Conservation (phyloP, 2,329 filamentous ascomycete species). For the Fusarium pseudocircinatum region DNA sequence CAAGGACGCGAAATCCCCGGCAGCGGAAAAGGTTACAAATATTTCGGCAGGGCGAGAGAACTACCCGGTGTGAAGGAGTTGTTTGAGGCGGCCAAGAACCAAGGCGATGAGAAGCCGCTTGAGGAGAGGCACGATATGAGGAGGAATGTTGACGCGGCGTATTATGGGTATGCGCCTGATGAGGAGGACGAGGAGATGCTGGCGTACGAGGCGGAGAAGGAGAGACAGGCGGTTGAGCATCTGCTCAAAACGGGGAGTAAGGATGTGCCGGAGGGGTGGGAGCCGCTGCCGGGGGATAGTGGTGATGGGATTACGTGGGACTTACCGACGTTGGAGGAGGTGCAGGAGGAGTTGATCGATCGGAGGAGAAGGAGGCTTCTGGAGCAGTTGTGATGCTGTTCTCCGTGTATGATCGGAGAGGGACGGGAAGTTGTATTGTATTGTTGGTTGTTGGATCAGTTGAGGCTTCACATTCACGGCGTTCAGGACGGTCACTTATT, state of each 20-base stretch:
- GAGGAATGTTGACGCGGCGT: conserved; percentile 87
- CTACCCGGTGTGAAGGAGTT: conserved; percentile 96
- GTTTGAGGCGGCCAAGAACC: conserved; percentile 79
- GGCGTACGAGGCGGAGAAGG: conserved; percentile 83
- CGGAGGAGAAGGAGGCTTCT: conserved; percentile 83
- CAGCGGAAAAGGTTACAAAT: conserved; percentile 90
- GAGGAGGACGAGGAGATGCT: conserved; percentile 88
- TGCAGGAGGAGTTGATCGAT: conserved; percentile 93
- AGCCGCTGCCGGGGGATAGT: conserved; percentile 84
- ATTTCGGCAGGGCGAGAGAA: conserved; percentile 90
- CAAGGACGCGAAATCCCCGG: conserved; percentile 75
- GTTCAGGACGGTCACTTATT: conserved; percentile 29
- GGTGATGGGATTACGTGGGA: conserved; percentile 87
- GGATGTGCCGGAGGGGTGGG: conserved; percentile 76
- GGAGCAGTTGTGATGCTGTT: conserved; percentile 74
- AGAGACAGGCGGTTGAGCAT: conserved; percentile 80
- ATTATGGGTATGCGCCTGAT: conserved; percentile 93
- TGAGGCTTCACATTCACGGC: conserved; percentile 13
- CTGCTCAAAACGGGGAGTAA: conserved; percentile 67
- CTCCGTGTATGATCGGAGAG: not conserved
- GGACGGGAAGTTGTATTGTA: not conserved
- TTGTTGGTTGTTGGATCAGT: not conserved
- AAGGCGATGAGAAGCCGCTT: conserved; percentile 68
- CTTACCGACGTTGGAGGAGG: conserved; percentile 86
- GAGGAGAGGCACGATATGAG: conserved; percentile 76